phyloP scores from a whole-genome alignment of 352 stramenopile genomes.

The Phytophthora agathidicida region DNA sequence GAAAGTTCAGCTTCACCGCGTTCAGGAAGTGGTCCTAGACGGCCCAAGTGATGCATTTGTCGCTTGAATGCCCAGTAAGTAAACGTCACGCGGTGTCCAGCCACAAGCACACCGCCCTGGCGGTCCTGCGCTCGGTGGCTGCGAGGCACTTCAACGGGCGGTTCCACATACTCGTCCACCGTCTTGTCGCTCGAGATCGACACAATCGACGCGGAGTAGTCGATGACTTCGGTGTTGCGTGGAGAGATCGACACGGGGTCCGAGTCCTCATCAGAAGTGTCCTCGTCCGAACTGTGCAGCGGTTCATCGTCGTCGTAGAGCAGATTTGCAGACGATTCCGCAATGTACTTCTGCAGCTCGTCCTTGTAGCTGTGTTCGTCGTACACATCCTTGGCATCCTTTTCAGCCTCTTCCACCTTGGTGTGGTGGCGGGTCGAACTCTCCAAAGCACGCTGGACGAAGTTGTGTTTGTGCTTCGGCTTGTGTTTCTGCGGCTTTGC shows the following conservation, averaged over 20 bases:
- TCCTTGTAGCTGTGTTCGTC: slow-evolving; percentile 31
- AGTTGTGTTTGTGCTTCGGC: slow-evolving; percentile 19
- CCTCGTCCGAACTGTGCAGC: slow-evolving; percentile 14
- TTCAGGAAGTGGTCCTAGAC: slow-evolving; percentile 29
- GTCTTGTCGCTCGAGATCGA: slow-evolving; percentile 13
- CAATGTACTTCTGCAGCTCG: slow-evolving; percentile 33
- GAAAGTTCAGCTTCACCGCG: slow-evolving; percentile 1
- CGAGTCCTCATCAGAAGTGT: slow-evolving; percentile 18
- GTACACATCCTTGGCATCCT: neutral
- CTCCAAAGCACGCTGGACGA: slow-evolving; percentile 25
- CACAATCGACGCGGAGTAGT: slow-evolving; percentile 26
- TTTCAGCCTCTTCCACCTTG: neutral
- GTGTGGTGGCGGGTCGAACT: slow-evolving; percentile 18
- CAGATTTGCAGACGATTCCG: slow-evolving; percentile 22
- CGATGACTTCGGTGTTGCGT: slow-evolving; percentile 21
- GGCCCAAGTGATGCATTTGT: slow-evolving; percentile 16
- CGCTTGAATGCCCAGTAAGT: slow-evolving; percentile 44
- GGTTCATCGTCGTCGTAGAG: slow-evolving; percentile 7
- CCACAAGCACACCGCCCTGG: slow-evolving; percentile 37
- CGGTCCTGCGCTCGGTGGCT: slow-evolving; percentile 39
- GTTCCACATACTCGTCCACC: slow-evolving; percentile 24
- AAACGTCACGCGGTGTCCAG: slow-evolving; percentile 35
- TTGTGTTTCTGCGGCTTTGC: slow-evolving; percentile 2
- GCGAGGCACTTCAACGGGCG: slow-evolving; percentile 37
- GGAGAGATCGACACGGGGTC: slow-evolving; percentile 7